Base-by-base conservation (phyloP, 176 grass and related monocot genomes). In the Thinopyrum elongatum region DNA sequence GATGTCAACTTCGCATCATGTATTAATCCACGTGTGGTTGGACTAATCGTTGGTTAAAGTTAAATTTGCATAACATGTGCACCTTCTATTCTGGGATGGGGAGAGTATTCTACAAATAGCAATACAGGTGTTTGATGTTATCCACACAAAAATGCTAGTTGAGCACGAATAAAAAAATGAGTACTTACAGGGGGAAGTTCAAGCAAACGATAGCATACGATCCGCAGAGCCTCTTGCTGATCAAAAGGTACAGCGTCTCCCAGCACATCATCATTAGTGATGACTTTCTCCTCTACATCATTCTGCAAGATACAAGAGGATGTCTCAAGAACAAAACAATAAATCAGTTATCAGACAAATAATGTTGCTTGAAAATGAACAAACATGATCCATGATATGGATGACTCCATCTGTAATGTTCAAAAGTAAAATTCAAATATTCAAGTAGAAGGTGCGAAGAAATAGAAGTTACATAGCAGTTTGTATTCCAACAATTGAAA, bases 181-280 rank as follows among this genome's bases (percentile, higher is more conserved):
- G 73, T 85, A 85, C 94, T 91, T 95, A 98, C 93, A 72, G 63
- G 64, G 34, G 78, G 79, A 57, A 85, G 90, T 87, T 99, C 97
- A 94, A 96, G 90, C 75, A 99, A 88, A 29, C 85, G 86, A 72
- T 99, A 99, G 67, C 97, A 99, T 47, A 94, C 42, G 25, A 84
- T 33, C 10, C 94, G 86, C 87, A 99, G 77, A 81, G 90, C 88
- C 67, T 93, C 90, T 94, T 99, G 94, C 72, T 94, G 94, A 72
- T 90, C 92, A 87, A 77, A 80, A 31, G 97, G 97, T 79, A 99
- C 75, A 4, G 85, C 85, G 62, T 99, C 97, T 41, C 97, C 97
- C 60, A 99, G 86, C 26, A 91, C 80, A 88, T 99, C 97, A 44
- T 99, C 97, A 47, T 99, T 99, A 55, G 97, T 99, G 80, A 94